Conservation (phyloP, 2,329 filamentous ascomycete genomes). For the Xylaria sp. region DNA sequence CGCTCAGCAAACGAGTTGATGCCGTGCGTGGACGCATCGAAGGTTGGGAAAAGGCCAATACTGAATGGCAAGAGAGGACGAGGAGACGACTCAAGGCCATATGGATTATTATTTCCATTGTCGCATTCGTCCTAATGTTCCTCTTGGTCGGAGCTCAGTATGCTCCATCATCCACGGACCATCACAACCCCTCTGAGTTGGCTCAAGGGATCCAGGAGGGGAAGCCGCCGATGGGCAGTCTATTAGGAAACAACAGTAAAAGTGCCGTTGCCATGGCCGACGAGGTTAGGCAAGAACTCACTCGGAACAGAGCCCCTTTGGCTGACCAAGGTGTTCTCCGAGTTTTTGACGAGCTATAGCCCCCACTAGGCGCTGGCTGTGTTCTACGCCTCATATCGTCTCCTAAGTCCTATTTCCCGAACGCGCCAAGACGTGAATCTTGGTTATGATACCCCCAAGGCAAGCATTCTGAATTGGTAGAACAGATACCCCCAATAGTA, state of each 20-base stretch:
- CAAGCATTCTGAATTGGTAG: neutral
- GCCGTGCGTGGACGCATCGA: constrained; percentile 68
- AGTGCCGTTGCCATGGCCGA: constrained; percentile 34
- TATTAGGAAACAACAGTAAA: constrained; percentile 31
- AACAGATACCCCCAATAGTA: constrained; percentile 19
- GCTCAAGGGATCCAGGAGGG: constrained; percentile 17
- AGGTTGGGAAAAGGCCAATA: constrained; percentile 69
- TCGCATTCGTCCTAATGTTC: constrained; percentile 55
- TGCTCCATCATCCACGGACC: constrained; percentile 30
- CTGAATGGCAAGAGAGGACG: constrained; percentile 71
- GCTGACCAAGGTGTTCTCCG: constrained; percentile 38
- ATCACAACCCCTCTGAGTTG: constrained; percentile 19
- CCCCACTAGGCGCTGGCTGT: neutral
- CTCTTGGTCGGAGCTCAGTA: constrained; percentile 48
- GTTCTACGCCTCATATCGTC: neutral
- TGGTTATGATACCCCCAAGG: constrained; percentile 9
- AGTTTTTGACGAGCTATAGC: constrained; percentile 44
- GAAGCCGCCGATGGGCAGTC: constrained; percentile 14
- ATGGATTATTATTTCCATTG: constrained; percentile 63
- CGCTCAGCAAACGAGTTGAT: constrained; percentile 67
- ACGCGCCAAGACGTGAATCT: neutral
- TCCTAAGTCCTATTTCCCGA: neutral
- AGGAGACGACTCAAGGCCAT: constrained; percentile 64
- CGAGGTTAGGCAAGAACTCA: constrained; percentile 39
- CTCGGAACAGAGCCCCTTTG: constrained; percentile 31